A percentile compares a stretch with the other conserved stretches of the same genome.
Evolutionary conservation across 2,329 filamentous ascomycete genomes (phyloP).

Genomic region (Trichoderma sp.): DNA sequence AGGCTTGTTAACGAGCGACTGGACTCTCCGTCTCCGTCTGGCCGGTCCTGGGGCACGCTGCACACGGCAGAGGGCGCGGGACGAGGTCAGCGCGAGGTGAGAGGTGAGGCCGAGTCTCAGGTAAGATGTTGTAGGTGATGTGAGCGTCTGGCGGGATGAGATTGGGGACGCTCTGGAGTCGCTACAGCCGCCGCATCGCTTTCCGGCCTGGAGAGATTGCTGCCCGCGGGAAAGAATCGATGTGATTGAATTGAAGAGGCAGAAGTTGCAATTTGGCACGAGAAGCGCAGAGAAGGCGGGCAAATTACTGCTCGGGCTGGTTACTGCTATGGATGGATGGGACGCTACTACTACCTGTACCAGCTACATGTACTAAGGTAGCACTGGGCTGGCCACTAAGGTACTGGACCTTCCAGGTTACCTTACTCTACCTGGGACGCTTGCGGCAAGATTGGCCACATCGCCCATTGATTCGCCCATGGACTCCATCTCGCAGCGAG

Average conservation of each 20-base stretch:
- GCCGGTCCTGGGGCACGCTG: neutral
- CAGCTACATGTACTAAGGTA: too few species aligned
- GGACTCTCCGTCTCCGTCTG: neutral
- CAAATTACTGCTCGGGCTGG: constrained; percentile 1
- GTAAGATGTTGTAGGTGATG: neutral
- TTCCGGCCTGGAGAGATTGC: constrained; percentile 1
- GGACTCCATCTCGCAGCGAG: constrained; percentile 10
- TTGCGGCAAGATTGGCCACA: constrained; percentile 25
- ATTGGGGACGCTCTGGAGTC: constrained; percentile 4
- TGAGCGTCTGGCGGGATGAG: neutral
- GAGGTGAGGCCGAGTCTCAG: neutral
- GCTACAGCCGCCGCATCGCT: constrained; percentile 15
- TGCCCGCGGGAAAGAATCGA: neutral
- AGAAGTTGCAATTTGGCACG: constrained; percentile 16
- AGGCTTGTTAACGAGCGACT: constrained; percentile 21
- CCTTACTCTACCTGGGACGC: neutral
- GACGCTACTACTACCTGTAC: too few species aligned
- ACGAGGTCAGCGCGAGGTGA: neutral
- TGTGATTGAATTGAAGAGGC: constrained; percentile 15
- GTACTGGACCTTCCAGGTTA: too few species aligned
- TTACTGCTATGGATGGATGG: too few species aligned
- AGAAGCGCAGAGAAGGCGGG: constrained; percentile 10
- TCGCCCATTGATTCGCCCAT: constrained; percentile 25
- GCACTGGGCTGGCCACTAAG: too few species aligned
- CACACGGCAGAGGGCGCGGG: neutral